Conservation (phyloP, 2,329 filamentous ascomycete genomes). For the Colletotrichum siamense region DNA sequence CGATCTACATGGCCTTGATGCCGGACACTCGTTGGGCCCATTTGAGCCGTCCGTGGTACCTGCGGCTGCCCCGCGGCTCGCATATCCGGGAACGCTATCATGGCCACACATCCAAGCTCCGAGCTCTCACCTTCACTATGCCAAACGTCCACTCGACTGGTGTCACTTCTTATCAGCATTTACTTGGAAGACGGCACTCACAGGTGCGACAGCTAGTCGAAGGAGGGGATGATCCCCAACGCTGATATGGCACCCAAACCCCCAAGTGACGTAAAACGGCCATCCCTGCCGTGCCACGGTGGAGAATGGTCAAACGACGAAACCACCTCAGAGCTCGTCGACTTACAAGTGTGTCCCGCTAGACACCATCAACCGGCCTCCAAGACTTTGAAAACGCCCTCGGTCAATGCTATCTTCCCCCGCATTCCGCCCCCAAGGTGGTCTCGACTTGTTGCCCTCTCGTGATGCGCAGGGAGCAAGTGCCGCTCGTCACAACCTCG, state of each 20-base stretch:
- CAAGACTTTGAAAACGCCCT: background rate
- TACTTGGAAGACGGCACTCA: background rate
- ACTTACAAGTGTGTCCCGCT: background rate
- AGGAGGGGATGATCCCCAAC: background rate
- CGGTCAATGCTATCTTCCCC: background rate
- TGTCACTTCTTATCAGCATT: background rate
- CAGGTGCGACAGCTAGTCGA: background rate
- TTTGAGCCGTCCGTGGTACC: conserved; percentile 3
- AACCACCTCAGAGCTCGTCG: background rate
- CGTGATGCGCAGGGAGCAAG: background rate
- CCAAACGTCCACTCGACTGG: background rate
- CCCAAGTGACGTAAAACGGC: conserved; percentile 3
- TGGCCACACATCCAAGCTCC: background rate
- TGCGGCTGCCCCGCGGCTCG: conserved; percentile 11
- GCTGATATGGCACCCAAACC: background rate
- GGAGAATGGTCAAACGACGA: background rate
- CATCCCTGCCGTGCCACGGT: conserved; percentile 14
- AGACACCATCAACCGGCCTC: background rate
- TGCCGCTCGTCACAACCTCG: background rate
- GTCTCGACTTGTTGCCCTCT: background rate
- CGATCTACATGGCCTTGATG: background rate
- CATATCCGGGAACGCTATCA: background rate
- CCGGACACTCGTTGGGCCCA: background rate
- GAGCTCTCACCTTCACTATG: background rate
- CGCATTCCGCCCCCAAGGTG: conserved; percentile 4